Evolutionary conservation across 2,329 filamentous ascomycete species (phyloP), one percentile per base, ranked within the genome.

Genomic region (Talaromyces pinophilus): DNA sequence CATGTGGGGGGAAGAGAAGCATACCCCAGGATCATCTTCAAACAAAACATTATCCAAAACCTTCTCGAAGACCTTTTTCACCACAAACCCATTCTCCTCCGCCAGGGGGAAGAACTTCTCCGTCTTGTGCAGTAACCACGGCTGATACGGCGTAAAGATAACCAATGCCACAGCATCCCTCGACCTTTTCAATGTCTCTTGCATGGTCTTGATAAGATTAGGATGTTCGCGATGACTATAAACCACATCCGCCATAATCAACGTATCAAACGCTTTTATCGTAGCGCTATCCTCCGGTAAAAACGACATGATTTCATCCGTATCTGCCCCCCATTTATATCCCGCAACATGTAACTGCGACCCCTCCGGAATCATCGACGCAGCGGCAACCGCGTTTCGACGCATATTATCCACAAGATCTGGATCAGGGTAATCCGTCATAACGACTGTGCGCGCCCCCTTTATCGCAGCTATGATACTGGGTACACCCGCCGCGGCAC

Each of bases 131-230:
- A 91, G 84, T 74, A 97, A 82, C 93, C 93, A 97, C 1, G 94
- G 93, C 69, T 95, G 85, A 79, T 98, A 97, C 22, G 92, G 93
- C 0, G 93, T 96, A 81, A 97, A 98, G 78, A 97, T 96, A 7
- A 97, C 93, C 72, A 93, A 86, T 1, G 93, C 92, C 63, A 84
- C 84, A 59, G 89, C 87, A 1, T 81, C 81, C 3, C 76, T 72
- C 3, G 80, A 77, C 68, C 80, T 83, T 71, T 84, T 86, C 72
- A 97, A 78, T 17, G 90, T 91, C 73, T 85, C 76, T 72, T 85
- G 82, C 67, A 97, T 86, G 3, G 90, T 92, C 70, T 86, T 84
- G 70, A 96, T 83, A 67, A 97, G 83, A 73, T 92, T 92, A 1
- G 80, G 82, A 74, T 97, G 94, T 81, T 97, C 93, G 4, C 89